Evolutionary conservation across 1,139 yeast species (phyloP).

Genomic region (Sugiyamaella castrensis): DNA sequence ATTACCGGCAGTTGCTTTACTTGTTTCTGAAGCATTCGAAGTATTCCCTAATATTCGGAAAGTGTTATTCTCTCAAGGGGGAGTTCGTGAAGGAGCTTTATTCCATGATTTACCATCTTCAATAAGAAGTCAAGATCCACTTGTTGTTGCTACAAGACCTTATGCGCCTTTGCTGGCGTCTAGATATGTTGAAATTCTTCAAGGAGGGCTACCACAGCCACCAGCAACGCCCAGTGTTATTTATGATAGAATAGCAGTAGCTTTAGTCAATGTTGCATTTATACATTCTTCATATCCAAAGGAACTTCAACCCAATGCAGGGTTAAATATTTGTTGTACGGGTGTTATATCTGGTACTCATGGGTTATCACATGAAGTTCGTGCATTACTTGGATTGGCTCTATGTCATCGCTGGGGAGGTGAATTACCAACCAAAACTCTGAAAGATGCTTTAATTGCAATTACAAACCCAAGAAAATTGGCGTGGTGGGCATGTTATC

Average conservation of each 20-base stretch:
- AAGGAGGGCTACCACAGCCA: slow-evolving; percentile 49
- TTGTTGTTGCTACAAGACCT: slow-evolving; percentile 59
- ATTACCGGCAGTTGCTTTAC: slow-evolving; percentile 59
- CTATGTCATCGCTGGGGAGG: slow-evolving; percentile 76
- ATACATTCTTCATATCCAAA: slow-evolving; percentile 69
- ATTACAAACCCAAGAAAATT: slow-evolving; percentile 31
- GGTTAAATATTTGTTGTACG: slow-evolving; percentile 61
- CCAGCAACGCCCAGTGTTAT: slow-evolving; percentile 47
- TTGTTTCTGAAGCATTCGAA: slow-evolving; percentile 57
- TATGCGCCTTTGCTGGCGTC: slow-evolving; percentile 59
- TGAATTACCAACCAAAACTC: slow-evolving; percentile 50
- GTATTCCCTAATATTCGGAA: slow-evolving; percentile 57
- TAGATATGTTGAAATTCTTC: slow-evolving; percentile 49
- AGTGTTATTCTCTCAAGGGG: slow-evolving; percentile 65
- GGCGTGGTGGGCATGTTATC: slow-evolving; percentile 63
- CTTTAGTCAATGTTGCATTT: slow-evolving; percentile 63
- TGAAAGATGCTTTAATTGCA: slow-evolving; percentile 44
- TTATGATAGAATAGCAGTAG: slow-evolving; percentile 57
- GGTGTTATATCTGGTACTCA: slow-evolving; percentile 69
- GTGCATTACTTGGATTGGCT: slow-evolving; percentile 65
- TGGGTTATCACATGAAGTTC: slow-evolving; percentile 61
- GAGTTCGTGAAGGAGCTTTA: slow-evolving; percentile 66
- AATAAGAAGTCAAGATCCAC: slow-evolving; percentile 59
- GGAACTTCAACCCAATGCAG: slow-evolving; percentile 68
- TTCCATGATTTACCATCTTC: slow-evolving; percentile 55